These are phyloP conservation scores for Suillus weaverae DNA, from an alignment of 768 basidiomycete genomes.

Conservation along the genomic window DNA sequence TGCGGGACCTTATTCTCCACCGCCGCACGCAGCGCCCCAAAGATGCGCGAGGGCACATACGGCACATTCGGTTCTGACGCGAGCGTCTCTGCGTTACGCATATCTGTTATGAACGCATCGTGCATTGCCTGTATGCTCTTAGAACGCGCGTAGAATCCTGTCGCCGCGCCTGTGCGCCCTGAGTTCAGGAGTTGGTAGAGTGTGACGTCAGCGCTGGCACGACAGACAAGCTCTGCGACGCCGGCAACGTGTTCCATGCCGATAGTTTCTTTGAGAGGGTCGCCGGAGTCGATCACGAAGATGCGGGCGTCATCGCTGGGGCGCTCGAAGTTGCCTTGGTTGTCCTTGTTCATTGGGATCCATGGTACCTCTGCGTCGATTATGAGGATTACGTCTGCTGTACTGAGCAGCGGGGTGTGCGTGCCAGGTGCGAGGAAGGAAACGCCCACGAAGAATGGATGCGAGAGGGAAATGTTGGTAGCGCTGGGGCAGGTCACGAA, in stretches of 20 bases:
- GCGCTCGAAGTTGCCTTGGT: conserved; percentile 26
- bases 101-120: conserved; percentile 24
- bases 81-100: conserved; percentile 36
- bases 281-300: conserved; percentile 61
- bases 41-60: conserved; percentile 47
- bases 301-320: conserved; percentile 47
- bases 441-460: conserved; percentile 53
- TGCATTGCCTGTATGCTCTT: conserved; percentile 24
- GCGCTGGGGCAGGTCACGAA: conserved; percentile 49
- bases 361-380: conserved; percentile 70
- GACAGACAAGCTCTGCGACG: conserved; percentile 57
- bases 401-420: conserved; percentile 47
- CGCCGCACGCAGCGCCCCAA: conserved; percentile 46
- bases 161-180: conserved; percentile 18
- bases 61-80: conserved; percentile 16
- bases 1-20: conserved; percentile 25
- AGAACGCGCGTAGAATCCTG: conserved; percentile 15
- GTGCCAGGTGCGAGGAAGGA: conserved; percentile 48
- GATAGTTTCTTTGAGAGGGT: conserved; percentile 52
- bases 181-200: conserved; percentile 46
- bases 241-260: conserved; percentile 49
- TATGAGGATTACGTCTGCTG: conserved; percentile 63
- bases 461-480: conserved; percentile 56
- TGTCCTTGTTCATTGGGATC: conserved; percentile 49
- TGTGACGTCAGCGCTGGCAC: conserved; percentile 54